Evolutionary conservation across 75 land plant species (phyloP), one percentile per base, ranked within the genome.

Genomic region (Pinus taeda): DNA sequence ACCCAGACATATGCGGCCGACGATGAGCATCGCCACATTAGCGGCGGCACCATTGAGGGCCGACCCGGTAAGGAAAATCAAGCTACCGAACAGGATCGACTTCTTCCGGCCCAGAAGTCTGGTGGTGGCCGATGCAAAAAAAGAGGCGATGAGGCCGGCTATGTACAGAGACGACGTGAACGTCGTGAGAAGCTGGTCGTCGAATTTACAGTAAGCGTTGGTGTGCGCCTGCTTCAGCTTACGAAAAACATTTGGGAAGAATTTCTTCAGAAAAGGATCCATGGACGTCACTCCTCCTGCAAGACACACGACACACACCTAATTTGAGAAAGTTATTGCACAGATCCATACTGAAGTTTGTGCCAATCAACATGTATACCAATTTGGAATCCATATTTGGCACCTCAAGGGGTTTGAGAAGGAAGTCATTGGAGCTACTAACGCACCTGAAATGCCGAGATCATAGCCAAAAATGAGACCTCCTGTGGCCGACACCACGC

Each of bases 281-380:
- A 91, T 91, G 14, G 91, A 84, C 42, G 91, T 88, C 64, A 91
- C 93, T 7, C 93, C 93, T 63, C 93, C 93, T 90, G 75, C 55
- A 49, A 9, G 8, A 9, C 55, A 49, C 9, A 9, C 55, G 9
- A 49, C 55, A 49, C 8, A 9, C 55, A 49, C 55, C 12, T 45
- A 45, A 0, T 45, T 45, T 45, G 9, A 45, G 1, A 49, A 49
- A 49, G 11, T 39, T 39, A 4, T 11, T 49, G 55, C 55, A 9
- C 12, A 49, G 12, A 49, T 49, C 55, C 55, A 49, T 9, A 9
- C 55, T 49, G 9, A 49, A 49, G 55, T 11, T 49, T 49, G 55
- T 11, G 55, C 55, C 55, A 49, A 49, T 49, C 12, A 1, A 49
- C 42, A 49, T 9, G 0, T 49, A 49, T 9, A 49, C 9, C 11